Conservation (phyloP, 2,329 filamentous ascomycete genomes). For the Cladosporium sp. region DNA sequence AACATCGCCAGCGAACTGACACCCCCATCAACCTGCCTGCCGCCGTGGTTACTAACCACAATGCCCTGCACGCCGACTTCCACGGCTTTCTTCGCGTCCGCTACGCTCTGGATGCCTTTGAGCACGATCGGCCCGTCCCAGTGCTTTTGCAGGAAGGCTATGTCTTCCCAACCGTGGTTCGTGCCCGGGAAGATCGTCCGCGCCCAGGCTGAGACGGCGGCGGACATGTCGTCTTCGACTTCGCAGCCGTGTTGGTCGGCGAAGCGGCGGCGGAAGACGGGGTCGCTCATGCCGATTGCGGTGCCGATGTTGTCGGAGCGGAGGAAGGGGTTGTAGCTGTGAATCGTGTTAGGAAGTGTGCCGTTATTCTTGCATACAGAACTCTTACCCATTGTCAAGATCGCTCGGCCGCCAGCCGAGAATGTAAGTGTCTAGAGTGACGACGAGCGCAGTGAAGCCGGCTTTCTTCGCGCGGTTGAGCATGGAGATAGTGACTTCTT, state of each 20-base stretch:
- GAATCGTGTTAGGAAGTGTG: background rate
- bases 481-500: constrained; percentile 66
- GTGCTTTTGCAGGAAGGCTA: constrained; percentile 58
- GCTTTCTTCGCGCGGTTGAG: constrained; percentile 59
- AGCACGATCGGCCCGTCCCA: constrained; percentile 68
- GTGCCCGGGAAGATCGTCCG: constrained; percentile 32
- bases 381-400: constrained; percentile 28
- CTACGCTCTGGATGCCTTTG: constrained; percentile 60
- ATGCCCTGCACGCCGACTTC: constrained; percentile 54
- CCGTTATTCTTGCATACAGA: background rate
- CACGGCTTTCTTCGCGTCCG: constrained; percentile 50
- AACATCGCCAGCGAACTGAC: constrained; percentile 57
- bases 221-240: constrained; percentile 47
- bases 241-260: constrained; percentile 45
- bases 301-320: constrained; percentile 52
- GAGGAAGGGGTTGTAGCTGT: constrained; percentile 28
- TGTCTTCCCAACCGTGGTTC: constrained; percentile 59
- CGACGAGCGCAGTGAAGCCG: constrained; percentile 19
- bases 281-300: constrained; percentile 66
- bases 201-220: constrained; percentile 58
- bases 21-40: constrained; percentile 55
- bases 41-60: constrained; percentile 58
- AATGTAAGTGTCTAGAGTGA: constrained; percentile 25
- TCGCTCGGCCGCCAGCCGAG: constrained; percentile 65
- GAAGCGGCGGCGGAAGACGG: constrained; percentile 63